Evolutionary conservation across 257 asterid species (phyloP), one percentile per base, ranked within the genome.

Genomic region (Oldenlandia corymbosa): DNA sequence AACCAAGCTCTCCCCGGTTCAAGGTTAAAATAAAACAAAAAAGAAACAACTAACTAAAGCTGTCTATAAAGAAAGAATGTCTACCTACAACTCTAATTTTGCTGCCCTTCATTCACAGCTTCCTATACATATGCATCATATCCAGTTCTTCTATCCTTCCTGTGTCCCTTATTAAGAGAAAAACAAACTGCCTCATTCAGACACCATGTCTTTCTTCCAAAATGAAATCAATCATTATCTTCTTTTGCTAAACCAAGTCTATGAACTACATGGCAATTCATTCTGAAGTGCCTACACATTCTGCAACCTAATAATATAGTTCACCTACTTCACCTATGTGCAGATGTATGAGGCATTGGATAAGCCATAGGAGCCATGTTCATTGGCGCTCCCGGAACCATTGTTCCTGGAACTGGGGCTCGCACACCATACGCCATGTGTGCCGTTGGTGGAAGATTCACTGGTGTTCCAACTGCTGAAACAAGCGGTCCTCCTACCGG

Each of bases 391-490:
- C 88, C 88, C 0, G 85, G 68, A 45, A 81, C 80, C 75, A 82
- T 60, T 13, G 76, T 21, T 51, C 78, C 87, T 7, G 68, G 85
- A 8, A 73, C 69, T 14, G 88, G 83, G 47, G 84, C 81, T n/a
- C 79, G 75, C 10, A 84, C 79, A 12, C 80, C 90, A 42, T 78
- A 85, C 7, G 86, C 83, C 63, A 81, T 26, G 72, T 84, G 90
- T 16, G 77, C 58, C 0, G 81, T 68, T 2, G 84, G 80, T 24
- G 83, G 77, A 28, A 82, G 73, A 75, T 76, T 84, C 36, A 84
- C 90, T 0, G 90, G 91, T 16, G 91, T 84, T 34, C 94, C 98
- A 1, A 76, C 87, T 6, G 91, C 91, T 10, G 95, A 84, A 56
- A 78, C 95, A 32, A 85, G 78, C 48, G 87, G 86, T 62, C 90